phyloP scores from a whole-genome alignment of 768 basidiomycete genomes.

The Kwoniella dejecticola region DNA sequence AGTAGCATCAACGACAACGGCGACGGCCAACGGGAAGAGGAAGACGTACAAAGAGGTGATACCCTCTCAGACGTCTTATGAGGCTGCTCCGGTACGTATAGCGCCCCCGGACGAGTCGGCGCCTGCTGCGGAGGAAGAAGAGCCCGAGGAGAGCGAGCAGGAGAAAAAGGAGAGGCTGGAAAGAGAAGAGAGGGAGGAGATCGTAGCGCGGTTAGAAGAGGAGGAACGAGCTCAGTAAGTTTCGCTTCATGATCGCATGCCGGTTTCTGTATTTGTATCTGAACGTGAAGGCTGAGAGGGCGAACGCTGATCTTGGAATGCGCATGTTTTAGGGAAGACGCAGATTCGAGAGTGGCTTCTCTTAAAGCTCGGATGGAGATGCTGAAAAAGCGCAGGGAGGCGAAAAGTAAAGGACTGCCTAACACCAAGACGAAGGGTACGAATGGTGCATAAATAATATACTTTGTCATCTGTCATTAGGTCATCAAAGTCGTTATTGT shows the following conservation, averaged over 20 bases:
- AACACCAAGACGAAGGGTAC: too few species aligned
- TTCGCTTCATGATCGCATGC: not conserved
- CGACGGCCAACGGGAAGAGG: not conserved
- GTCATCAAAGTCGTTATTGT: not conserved
- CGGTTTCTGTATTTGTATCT: too few species aligned
- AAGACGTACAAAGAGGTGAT: constrained; percentile 41
- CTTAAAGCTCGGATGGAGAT: constrained; percentile 49
- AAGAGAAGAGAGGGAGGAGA: constrained; percentile 53
- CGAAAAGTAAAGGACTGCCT: constrained; percentile 3
- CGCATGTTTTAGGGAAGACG: constrained; percentile 40
- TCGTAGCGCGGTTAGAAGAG: constrained; percentile 50
- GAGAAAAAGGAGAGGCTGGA: constrained; percentile 39
- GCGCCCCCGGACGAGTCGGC: constrained; percentile 34
- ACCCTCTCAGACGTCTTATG: constrained; percentile 46
- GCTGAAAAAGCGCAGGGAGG: constrained; percentile 43
- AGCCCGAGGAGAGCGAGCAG: constrained; percentile 46
- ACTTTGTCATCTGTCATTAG: not conserved
- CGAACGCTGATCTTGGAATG: not conserved
- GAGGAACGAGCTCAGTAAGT: constrained; percentile 54
- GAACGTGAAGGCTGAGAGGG: too few species aligned
- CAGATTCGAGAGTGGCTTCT: constrained; percentile 39
- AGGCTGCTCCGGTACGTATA: constrained; percentile 45
- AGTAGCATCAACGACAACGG: not conserved
- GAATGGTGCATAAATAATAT: constrained; percentile 20
- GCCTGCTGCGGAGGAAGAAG: constrained; percentile 21